Conservation (phyloP, 139 green algal genomes). For the Closterium sp. region DNA sequence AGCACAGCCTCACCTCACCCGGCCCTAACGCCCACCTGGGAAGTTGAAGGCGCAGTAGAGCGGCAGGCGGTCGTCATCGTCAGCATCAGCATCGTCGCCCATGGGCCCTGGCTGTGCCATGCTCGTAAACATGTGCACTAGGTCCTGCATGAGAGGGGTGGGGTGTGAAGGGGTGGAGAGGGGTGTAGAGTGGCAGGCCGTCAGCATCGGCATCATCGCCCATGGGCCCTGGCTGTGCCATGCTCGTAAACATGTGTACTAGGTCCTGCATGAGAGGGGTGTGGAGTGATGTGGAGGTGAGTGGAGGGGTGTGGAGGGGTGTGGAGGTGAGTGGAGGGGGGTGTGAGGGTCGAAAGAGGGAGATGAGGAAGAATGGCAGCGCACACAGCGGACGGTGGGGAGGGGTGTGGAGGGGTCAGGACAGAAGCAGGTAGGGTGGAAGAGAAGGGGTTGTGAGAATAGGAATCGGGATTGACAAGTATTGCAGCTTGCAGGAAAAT, state of each 20-base stretch:
- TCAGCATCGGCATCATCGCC: not conserved
- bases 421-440: no score
- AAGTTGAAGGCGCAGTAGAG: constrained; percentile 16
- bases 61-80: not conserved
- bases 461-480: no score
- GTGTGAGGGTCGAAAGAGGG: no score
- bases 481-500: no score
- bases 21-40: no score
- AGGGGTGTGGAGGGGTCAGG: no score
- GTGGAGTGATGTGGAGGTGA: not conserved
- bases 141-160: not conserved
- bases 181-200: constrained; percentile 1
- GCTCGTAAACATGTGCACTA: not conserved
- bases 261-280: not conserved
- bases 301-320: not conserved
- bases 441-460: no score
- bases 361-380: no score
- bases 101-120: not conserved
- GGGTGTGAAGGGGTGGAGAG: not conserved
- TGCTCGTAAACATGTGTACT: not conserved
- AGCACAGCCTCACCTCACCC: no score
- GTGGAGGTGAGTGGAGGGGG: no score
- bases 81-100: no score
- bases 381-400: no score
- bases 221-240: not conserved